Conservation (phyloP, 441 rosid species). For the Jatropha multifida region DNA sequence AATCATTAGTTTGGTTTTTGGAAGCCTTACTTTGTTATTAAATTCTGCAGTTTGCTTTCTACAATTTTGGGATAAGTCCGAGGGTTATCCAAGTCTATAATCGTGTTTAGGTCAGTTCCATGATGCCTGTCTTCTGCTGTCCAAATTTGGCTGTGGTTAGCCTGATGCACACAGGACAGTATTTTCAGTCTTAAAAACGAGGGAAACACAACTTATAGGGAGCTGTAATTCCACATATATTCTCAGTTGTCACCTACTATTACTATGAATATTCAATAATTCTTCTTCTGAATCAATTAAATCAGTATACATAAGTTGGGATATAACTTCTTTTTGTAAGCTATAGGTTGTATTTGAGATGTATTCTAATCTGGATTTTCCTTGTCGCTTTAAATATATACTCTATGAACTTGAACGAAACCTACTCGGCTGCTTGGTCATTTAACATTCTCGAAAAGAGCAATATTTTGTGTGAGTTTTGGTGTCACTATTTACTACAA, state of each 20-base stretch:
- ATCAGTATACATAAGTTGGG: neutral
- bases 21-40: too few relatives aligned
- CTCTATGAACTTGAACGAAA: neutral
- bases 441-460: neutral
- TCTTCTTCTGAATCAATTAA: neutral
- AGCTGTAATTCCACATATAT: neutral
- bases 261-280: neutral
- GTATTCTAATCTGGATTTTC: too few relatives aligned
- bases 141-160: neutral
- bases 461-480: neutral
- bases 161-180: neutral
- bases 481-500: neutral
- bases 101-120: too few relatives aligned
- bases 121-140: neutral
- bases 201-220: neutral
- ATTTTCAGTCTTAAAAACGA: neutral
- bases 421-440: neutral
- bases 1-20: too few relatives aligned
- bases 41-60: neutral
- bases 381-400: neutral
- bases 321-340: neutral
- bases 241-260: neutral
- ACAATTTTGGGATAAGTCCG: neutral
- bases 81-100: neutral
- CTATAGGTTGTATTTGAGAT: too few relatives aligned